Evolutionary conservation across 345 rosid genomes (phyloP), one percentile per base, ranked within the genome.

Genomic region (Populus ilicifolia): DNA sequence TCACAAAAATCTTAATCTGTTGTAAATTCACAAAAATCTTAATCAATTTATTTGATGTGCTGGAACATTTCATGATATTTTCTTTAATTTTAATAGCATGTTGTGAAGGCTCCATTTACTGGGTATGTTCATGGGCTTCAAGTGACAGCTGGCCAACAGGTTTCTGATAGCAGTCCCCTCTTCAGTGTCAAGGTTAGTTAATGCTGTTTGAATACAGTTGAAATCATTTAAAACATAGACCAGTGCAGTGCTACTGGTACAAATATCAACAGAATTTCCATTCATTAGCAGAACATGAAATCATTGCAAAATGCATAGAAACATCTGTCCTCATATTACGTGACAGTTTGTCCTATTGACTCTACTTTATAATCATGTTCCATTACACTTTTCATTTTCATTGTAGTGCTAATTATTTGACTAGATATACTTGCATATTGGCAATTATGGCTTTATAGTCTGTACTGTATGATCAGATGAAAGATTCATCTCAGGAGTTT

Each of bases 61-160:
- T 2, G 27, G 61, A 4, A 74, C 44, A 75, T 36, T 64, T 70
- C 39, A 33, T 23, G 29, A 2, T 20, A 16, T 38, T 52, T 64
- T 79, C 18, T 10, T 38, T 62, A 29, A 16, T 48, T 73, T 74
- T 25, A n/a, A 71, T 77, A 92, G 99, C 99, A 93, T 75, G 92
- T 95, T 46, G 94, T 92, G 52, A 95, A 92, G 88, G 91, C 99
- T 69, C 89, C 92, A 27, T 79, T 82, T 63, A 74, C 91, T 79
- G 99, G 99, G 50, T 78, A 35, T 73, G 84, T 93, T 72, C 86
- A 84, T 39, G 96, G 91, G 75, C 99, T 95, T 76, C 81, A 82
- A 84, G 88, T 86, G 23, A 80, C 79, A 35, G 88, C 89, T 74
- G 97, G 99, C 25, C 92, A 90, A 71, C 99, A 95, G 79, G 89